Percentiles rank a stretch among this genome's conserved stretches.
Conservation (phyloP, 2,329 filamentous ascomycete genomes). For the Fusarium xyrophilum region DNA sequence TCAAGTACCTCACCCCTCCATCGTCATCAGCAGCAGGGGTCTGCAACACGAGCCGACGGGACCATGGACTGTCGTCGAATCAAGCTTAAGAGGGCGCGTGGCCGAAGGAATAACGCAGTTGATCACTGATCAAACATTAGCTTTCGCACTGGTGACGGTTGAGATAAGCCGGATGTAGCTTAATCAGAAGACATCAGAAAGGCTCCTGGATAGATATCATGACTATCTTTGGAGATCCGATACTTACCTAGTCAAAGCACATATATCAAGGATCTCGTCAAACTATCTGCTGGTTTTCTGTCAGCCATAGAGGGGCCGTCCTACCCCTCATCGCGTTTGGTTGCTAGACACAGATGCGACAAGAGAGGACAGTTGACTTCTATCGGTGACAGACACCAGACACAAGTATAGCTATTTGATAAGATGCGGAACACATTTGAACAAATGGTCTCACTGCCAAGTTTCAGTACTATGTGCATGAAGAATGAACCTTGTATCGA, state of each 20-base stretch:
- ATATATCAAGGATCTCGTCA: neutral
- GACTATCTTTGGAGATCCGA: neutral
- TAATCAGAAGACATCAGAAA: neutral
- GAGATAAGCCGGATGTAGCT: neutral
- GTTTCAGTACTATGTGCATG: neutral
- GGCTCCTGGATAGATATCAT: neutral
- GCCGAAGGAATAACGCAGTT: conserved; percentile 1
- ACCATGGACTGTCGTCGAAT: conserved; percentile 23
- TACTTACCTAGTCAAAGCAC: neutral
- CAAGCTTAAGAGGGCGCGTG: conserved; percentile 28
- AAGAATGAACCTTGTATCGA: neutral
- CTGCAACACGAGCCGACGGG: conserved; percentile 32
- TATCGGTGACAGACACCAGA: neutral
- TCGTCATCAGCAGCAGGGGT: conserved; percentile 30
- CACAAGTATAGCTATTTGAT: neutral
- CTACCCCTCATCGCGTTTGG: conserved; percentile 24
- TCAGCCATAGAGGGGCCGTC: conserved; percentile 10
- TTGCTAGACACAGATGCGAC: conserved; percentile 10
- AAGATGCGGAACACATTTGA: neutral
- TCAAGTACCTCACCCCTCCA: conserved; percentile 37
- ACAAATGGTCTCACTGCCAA: neutral
- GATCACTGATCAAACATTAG: conserved; percentile 8
- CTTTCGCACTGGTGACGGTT: neutral
- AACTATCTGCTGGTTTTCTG: neutral
- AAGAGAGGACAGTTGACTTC: conserved; percentile 17